Percentiles rank a stretch among this genome's conserved stretches.
These are phyloP conservation scores for Pseudogymnoascus sp. DNA, from an alignment of 2,329 filamentous ascomycete genomes.

Conservation along the genomic window DNA sequence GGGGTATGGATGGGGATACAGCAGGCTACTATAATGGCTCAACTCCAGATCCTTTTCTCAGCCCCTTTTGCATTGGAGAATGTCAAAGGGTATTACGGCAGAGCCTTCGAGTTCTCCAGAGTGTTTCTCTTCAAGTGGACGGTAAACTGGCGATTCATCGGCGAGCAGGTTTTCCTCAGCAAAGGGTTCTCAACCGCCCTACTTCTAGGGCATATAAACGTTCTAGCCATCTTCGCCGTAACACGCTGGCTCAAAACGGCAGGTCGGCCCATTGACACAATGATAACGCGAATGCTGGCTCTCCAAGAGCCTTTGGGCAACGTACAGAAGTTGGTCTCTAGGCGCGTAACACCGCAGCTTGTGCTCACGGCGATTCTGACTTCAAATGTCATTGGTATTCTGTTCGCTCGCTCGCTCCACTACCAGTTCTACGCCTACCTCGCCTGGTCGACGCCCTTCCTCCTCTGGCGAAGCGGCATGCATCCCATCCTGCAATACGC, in stretches of 20 bases:
- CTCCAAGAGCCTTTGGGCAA: constrained; percentile 28
- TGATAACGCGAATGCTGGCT: constrained; percentile 29
- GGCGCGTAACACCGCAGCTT: constrained; percentile 48
- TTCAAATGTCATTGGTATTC: constrained; percentile 56
- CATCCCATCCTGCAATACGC: constrained; percentile 49
- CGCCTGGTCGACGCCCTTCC: constrained; percentile 62
- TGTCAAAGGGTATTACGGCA: constrained; percentile 61
- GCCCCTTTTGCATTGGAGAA: constrained; percentile 62
- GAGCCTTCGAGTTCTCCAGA: constrained; percentile 84
- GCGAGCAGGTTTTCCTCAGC: constrained; percentile 72
- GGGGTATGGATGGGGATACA: constrained; percentile 58
- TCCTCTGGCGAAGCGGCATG: constrained; percentile 57
- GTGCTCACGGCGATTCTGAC: constrained; percentile 54
- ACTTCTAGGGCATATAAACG: constrained; percentile 44
- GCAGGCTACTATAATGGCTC: constrained; percentile 61
- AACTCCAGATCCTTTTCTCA: constrained; percentile 63
- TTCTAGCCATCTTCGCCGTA: constrained; percentile 47
- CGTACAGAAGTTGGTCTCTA: constrained; percentile 40
- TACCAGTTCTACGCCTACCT: constrained; percentile 70
- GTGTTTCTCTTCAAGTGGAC: constrained; percentile 97
- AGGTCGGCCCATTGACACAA: constrained; percentile 38
- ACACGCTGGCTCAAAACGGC: constrained; percentile 54
- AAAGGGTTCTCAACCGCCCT: constrained; percentile 49
- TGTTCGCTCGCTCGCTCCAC: constrained; percentile 62
- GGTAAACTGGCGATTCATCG: constrained; percentile 96